Percentiles rank a stretch among this genome's conserved stretches.
phyloP scores from a whole-genome alignment of 768 basidiomycete species.

The Hirschioporus abietinus region DNA sequence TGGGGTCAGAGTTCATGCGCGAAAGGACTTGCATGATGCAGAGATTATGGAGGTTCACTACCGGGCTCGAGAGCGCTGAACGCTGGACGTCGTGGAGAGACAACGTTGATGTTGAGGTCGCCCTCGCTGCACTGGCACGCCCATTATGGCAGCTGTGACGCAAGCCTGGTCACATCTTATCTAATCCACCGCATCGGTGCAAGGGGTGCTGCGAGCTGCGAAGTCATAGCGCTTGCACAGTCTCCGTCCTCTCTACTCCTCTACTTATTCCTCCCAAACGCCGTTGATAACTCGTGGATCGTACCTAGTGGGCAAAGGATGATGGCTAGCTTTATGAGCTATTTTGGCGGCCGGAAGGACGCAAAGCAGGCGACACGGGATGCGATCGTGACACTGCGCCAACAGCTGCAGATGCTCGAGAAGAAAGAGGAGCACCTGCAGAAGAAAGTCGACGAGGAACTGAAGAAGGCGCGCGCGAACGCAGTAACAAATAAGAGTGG shows the following conservation, averaged over 20 bases:
- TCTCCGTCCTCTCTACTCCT: not conserved
- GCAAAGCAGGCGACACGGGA: slow-evolving; percentile 83
- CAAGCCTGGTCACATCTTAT: not conserved
- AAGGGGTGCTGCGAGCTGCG: not conserved
- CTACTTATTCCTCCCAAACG: not conserved
- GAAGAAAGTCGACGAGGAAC: slow-evolving; percentile 95
- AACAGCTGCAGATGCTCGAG: slow-evolving; percentile 95
- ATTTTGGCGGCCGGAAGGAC: slow-evolving; percentile 80
- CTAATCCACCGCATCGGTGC: not conserved
- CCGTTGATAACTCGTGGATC: not conserved
- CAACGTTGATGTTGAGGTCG: no score
- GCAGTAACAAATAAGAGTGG: slow-evolving; percentile 91
- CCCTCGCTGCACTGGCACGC: no score
- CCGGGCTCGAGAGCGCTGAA: no score
- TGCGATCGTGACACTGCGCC: slow-evolving; percentile 87
- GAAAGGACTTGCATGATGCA: no score
- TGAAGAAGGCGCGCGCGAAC: slow-evolving; percentile 87
- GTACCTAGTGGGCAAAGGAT: slow-evolving; percentile 25
- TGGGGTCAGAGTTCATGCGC: not conserved
- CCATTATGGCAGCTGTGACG: not conserved
- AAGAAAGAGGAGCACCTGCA: slow-evolving; percentile 98
- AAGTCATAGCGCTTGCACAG: not conserved
- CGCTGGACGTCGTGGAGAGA: no score
- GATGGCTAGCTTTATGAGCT: slow-evolving; percentile 81
- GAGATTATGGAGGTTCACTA: no score